phyloP scores from a whole-genome alignment of 345 rosid genomes.

The Punica granatum region DNA sequence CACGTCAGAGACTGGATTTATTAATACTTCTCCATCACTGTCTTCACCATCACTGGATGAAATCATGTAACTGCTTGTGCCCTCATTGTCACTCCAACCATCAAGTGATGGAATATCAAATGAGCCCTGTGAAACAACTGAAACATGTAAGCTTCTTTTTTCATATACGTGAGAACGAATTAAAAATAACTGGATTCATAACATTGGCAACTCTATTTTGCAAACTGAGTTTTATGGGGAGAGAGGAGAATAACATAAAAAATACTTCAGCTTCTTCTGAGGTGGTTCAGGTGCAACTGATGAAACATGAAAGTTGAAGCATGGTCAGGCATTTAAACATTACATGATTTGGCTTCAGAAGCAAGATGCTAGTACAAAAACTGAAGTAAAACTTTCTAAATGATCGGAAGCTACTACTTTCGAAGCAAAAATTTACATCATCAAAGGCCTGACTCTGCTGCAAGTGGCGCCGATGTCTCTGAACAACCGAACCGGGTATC shows the following conservation, averaged over 20 bases:
- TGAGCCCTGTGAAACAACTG: conserved; percentile 9
- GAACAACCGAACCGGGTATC: conserved; percentile 2
- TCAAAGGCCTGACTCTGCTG: conserved; percentile 26
- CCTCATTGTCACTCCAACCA: conserved; percentile 36
- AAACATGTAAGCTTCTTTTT: neutral
- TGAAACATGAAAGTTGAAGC: neutral
- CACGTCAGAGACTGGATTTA: conserved; percentile 43
- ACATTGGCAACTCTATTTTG: neutral
- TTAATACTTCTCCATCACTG: conserved; percentile 54
- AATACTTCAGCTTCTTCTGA: neutral
- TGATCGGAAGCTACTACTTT: no score
- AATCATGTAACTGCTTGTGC: conserved; percentile 21
- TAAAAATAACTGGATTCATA: neutral
- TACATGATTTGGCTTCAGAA: neutral
- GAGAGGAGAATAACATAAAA: neutral
- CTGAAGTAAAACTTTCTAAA: no score
- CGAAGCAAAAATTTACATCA: conserved; percentile 27
- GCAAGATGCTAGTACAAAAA: no score
- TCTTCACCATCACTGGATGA: conserved; percentile 87
- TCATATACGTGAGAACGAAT: neutral
- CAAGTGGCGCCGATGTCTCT: neutral
- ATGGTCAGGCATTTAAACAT: neutral
- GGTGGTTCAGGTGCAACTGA: neutral
- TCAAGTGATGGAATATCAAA: conserved; percentile 16
- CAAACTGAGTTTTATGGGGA: neutral